Percentiles rank a stretch among this genome's conserved stretches.
phyloP scores from a whole-genome alignment of 768 basidiomycete genomes.

The Termitomyces sp. region DNA sequence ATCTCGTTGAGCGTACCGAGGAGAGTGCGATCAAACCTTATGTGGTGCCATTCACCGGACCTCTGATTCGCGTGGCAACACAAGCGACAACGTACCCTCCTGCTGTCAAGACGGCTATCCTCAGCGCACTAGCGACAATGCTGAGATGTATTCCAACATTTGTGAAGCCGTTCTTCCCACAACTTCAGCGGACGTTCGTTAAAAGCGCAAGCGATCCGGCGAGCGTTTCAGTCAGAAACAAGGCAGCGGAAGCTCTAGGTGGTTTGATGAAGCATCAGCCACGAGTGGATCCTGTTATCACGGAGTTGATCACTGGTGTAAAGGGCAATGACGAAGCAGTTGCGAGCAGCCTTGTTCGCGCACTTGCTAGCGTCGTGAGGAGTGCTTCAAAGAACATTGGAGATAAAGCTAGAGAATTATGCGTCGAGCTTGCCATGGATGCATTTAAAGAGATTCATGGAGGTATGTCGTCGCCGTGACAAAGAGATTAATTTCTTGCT shows the following conservation, averaged over 20 bases:
- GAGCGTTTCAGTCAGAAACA: constrained; percentile 71
- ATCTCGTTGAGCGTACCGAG: constrained; percentile 86
- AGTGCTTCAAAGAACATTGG: constrained; percentile 73
- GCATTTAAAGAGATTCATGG: constrained; percentile 70
- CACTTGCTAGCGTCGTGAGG: constrained; percentile 68
- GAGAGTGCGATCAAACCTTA: constrained; percentile 84
- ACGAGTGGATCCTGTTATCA: constrained; percentile 89
- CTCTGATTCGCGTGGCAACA: constrained; percentile 91
- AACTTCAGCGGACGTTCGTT: constrained; percentile 92
- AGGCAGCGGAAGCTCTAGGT: constrained; percentile 82
- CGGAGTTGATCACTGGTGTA: constrained; percentile 68
- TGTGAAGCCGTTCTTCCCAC: constrained; percentile 98
- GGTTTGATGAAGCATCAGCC: constrained; percentile 87
- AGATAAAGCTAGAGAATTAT: constrained; percentile 64
- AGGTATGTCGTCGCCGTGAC: constrained; percentile 32
- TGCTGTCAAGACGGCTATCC: constrained; percentile 87
- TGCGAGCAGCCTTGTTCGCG: constrained; percentile 67
- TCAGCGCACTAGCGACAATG: constrained; percentile 81
- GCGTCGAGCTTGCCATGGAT: constrained; percentile 71
- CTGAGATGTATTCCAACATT: constrained; percentile 80
- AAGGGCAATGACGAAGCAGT: constrained; percentile 61
- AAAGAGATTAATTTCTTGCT: background rate
- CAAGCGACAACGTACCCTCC: constrained; percentile 88
- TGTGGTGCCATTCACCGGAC: constrained; percentile 93
- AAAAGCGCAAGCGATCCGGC: constrained; percentile 83